These are phyloP conservation scores for Tolypocladium nubicola DNA, from an alignment of 2,329 filamentous ascomycete species.

Conservation along the genomic window DNA sequence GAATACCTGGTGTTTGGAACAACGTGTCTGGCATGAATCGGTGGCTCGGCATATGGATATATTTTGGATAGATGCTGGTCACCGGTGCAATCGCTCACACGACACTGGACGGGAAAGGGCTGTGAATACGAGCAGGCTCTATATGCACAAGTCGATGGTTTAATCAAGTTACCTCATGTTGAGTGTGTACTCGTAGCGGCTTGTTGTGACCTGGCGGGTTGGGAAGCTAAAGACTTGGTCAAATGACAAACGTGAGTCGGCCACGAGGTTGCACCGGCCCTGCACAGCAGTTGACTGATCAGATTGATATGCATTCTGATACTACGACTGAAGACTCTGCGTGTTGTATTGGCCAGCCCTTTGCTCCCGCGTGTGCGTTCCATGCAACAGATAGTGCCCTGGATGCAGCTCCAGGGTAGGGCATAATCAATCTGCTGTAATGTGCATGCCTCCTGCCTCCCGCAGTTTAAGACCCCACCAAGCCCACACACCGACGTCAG, in stretches of 20 bases:
- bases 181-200: no score
- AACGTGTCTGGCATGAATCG: neutral
- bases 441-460: neutral
- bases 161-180: no score
- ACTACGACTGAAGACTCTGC: neutral
- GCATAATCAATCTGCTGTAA: neutral
- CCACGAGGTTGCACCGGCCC: neutral
- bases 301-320: neutral
- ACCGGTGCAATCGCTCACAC: neutral
- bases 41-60: neutral
- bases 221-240: no score
- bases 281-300: neutral
- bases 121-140: no score
- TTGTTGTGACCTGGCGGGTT: no score
- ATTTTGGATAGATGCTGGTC: neutral
- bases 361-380: neutral
- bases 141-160: no score
- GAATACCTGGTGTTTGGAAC: neutral
- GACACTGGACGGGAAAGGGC: neutral
- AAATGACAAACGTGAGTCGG: neutral
- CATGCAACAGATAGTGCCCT: neutral
- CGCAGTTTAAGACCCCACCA: neutral
- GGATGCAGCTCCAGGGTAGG: neutral
- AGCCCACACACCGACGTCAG: neutral
- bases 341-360: neutral